phyloP scores from a whole-genome alignment of 1,284 basidiomycete genomes.

The Athelia sp. region DNA sequence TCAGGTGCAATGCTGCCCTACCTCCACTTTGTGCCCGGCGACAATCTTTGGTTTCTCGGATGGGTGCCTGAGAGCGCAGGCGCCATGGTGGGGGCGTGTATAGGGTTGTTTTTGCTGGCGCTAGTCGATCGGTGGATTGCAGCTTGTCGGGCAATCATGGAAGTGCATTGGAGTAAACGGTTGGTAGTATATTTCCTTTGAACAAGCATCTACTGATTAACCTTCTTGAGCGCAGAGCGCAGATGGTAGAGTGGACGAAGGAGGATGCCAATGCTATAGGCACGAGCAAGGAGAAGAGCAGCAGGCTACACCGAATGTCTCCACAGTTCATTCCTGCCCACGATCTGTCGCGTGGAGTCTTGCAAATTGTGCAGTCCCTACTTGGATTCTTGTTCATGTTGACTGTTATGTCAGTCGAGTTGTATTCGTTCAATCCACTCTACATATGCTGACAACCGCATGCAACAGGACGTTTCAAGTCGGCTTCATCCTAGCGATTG shows the following conservation, averaged over 20 bases:
- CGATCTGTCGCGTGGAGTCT: constrained; percentile 47
- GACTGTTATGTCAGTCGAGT: constrained; percentile 50
- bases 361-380: constrained; percentile 41
- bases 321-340: constrained; percentile 51
- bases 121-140: constrained; percentile 62
- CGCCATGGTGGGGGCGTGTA: constrained; percentile 53
- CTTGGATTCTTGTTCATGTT: constrained; percentile 59
- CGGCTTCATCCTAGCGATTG: constrained; percentile 51
- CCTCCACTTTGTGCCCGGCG: constrained; percentile 45
- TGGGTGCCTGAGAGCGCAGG: constrained; percentile 52
- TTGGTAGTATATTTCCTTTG: constrained; percentile 18
- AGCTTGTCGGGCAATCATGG: constrained; percentile 48
- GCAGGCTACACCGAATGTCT: constrained; percentile 18
- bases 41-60: constrained; percentile 50
- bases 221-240: constrained; percentile 19
- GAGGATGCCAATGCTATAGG: background rate
- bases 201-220: background rate
- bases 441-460: too few relatives aligned
- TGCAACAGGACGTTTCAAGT: constrained; percentile 66
- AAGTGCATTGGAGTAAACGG: constrained; percentile 44
- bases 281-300: constrained; percentile 13
- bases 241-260: constrained; percentile 26
- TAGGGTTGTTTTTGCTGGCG: constrained; percentile 64
- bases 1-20: constrained; percentile 34
- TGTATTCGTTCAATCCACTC: too few relatives aligned